Base-by-base conservation (phyloP, 352 stramenopile species). In the Globisporangium barbulae region DNA sequence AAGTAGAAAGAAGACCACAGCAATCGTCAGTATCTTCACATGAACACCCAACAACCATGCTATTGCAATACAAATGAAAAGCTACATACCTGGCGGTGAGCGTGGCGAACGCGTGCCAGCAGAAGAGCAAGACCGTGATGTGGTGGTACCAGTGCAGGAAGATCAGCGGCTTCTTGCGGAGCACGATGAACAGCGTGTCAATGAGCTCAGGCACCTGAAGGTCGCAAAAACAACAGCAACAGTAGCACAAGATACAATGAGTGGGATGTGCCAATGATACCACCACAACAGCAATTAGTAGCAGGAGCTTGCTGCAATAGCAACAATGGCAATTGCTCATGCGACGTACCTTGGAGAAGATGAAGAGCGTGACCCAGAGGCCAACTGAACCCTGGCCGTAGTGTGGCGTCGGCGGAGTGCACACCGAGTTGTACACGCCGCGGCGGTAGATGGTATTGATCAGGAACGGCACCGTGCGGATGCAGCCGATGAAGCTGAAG, bases 131-230 rank as follows among this genome's bases (percentile, higher is more conserved):
- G 37, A 99, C 97, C 17, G 97, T 98, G 73, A 98, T 94, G 76
- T 99, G 97, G 78, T 99, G 97, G 81, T 99, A 99, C 96, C 96
- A 99, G 78, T 99, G 97, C 53, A 99, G 78, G 72, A 99, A 98
- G 69, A 98, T 98, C 44, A 99, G 81, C 48, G 87, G 86, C 75
- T 98, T 98, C 81, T 98, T 98, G 76, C 97, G 89, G 60, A 98
- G 79, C 59, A 99, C 93, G 70, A 99, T 98, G 79, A 99, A 98
- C 28, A 93, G 84, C 33, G 97, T 99, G 75, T 99, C 97, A 50
- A 98, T 62, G 39, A 99, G 86, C 81, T 99, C 97, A 12, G 90
- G 92, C 64, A 83, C 71, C 72, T 90, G 61, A 4, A 53, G 10
- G 15, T 17, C 61, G 44, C 73, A 63, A 67, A 54, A 73, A 33